Evolutionary conservation across 768 basidiomycete genomes (phyloP).

Genomic region (Strobilomyces dryophilus): DNA sequence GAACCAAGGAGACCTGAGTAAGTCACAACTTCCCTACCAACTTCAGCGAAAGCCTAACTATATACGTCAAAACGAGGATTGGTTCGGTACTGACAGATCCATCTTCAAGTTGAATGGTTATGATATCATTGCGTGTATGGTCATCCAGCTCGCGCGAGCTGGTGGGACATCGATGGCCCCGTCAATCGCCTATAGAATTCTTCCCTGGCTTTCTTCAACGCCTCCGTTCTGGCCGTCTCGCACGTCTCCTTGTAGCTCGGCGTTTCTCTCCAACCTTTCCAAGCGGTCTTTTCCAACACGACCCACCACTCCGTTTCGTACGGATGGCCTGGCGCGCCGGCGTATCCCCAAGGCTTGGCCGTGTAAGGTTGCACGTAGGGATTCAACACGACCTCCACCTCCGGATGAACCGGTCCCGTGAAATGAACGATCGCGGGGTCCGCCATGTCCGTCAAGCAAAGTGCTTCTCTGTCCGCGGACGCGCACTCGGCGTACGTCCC

Average conservation of each 20-base stretch:
- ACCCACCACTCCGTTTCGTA: slow-evolving; percentile 47
- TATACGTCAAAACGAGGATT: no score
- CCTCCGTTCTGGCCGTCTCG: slow-evolving; percentile 9
- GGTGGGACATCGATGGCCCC: not conserved
- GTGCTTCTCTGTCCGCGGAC: slow-evolving; percentile 32
- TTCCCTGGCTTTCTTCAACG: slow-evolving; percentile 2
- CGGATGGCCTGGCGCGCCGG: slow-evolving; percentile 49
- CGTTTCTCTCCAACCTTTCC: slow-evolving; percentile 35
- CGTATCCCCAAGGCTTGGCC: slow-evolving; percentile 57
- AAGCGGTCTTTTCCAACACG: slow-evolving; percentile 38
- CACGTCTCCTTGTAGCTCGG: slow-evolving; percentile 18
- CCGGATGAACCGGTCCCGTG: slow-evolving; percentile 51
- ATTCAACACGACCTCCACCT: slow-evolving; percentile 42
- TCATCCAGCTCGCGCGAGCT: no score
- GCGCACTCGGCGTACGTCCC: slow-evolving; percentile 45
- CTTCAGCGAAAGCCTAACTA: no score
- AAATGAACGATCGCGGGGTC: slow-evolving; percentile 52
- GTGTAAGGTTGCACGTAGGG: slow-evolving; percentile 50
- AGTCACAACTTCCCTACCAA: no score
- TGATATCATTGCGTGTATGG: not conserved
- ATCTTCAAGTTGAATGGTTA: no score
- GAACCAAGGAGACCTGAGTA: no score
- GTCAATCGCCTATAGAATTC: slow-evolving; percentile 9
- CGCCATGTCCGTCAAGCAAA: slow-evolving; percentile 34
- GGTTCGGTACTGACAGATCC: no score